phyloP scores from a whole-genome alignment of 768 basidiomycete species.

The Amanita rubescens region DNA sequence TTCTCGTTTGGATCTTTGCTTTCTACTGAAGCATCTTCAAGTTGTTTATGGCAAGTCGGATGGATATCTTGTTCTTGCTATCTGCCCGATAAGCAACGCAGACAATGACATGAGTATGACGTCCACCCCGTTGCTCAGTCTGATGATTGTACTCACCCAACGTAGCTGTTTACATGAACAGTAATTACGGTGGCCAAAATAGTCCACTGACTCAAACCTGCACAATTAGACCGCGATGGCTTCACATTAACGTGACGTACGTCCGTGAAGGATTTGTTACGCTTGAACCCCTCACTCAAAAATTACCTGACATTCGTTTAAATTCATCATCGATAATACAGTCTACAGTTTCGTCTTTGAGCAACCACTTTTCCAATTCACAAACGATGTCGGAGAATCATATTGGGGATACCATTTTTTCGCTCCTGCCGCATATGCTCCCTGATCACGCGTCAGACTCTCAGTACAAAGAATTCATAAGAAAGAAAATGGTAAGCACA shows the following conservation, averaged over 20 bases:
- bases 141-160: neutral
- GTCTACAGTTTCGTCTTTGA: neutral
- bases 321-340: neutral
- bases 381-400: neutral
- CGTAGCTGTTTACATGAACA: neutral
- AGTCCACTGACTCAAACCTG: neutral
- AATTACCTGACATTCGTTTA: neutral
- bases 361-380: neutral
- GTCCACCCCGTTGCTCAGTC: neutral
- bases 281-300: neutral
- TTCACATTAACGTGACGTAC: neutral
- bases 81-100: neutral
- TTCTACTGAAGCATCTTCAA: neutral
- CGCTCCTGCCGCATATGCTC: neutral
- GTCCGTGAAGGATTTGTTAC: neutral
- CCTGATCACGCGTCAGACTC: neutral
- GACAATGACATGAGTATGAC: neutral
- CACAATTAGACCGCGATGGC: neutral
- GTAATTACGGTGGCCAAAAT: neutral
- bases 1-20: neutral
- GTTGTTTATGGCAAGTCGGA: neutral
- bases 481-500: neutral
- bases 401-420: neutral
- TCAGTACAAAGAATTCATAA: neutral
- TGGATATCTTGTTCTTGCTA: neutral